Evolutionary conservation across 768 basidiomycete genomes (phyloP), one percentile per base, ranked within the genome.

Genomic region (Lentinus brumalis): DNA sequence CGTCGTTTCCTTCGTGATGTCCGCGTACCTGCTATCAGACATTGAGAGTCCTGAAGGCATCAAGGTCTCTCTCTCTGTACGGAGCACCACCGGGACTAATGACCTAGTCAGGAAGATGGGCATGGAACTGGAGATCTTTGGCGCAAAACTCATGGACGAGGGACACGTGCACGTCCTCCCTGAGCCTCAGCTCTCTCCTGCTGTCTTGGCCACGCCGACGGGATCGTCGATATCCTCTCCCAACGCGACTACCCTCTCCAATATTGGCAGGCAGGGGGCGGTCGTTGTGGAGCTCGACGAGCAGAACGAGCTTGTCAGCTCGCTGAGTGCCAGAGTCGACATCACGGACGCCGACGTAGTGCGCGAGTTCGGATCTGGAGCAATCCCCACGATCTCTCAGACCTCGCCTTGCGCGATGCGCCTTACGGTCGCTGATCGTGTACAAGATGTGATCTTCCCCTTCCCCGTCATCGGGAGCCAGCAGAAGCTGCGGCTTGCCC

Each of bases 401-500:
- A 50, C 68, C 5, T 74, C 76, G 3, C 72, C 77, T 16, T 75
- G 66, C 53, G 66, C 63, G 12, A 72, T 81, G 60, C 57, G 64
- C 10, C 66, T 78, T 8, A 62, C 61, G 3, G 63, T 80, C 58
- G 69, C 66, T 9, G 44, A 49, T 2, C 68, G 71, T 55, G 32
- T 57, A 5, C 66, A 76, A 50, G 50, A 55, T 35, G 59, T 84
- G 6, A 6, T 49, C 1, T 83, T 77, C 47, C 83, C 82, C 0
- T 77, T 81, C 47, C 81, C 81, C 9, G 69, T 86, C 14, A 66
- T 77, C 35, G 73, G 74, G 4, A 59, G 63, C 18, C 71, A 73
- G 14, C 50, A 68, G 2, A 83, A 75, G 64, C 65, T 79, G 11
- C 77, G 82, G 4, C 63, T 86, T 39, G 85, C 86, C 8, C 76